These are phyloP conservation scores for Boletus subcaerulescens DNA, from an alignment of 768 basidiomycete genomes.

Conservation along the genomic window DNA sequence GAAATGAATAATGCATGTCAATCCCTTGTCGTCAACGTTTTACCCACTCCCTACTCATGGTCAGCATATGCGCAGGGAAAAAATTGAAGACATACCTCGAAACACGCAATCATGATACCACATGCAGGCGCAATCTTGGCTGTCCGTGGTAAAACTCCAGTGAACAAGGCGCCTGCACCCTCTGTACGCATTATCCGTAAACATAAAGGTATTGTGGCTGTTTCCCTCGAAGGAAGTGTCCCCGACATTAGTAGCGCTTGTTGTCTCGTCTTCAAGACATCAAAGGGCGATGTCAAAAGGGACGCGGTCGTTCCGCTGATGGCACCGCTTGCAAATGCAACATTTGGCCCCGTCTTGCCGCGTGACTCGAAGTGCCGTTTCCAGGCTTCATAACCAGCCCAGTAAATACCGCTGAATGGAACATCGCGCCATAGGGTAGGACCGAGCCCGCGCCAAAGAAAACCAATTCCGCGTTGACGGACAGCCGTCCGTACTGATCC, in stretches of 20 bases:
- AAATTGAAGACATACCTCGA: slow-evolving; percentile 55
- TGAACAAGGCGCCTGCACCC: slow-evolving; percentile 73
- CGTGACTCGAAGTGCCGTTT: slow-evolving; percentile 59
- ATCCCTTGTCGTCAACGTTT: slow-evolving; percentile 41
- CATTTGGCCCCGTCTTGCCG: slow-evolving; percentile 55
- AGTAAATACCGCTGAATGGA: slow-evolving; percentile 95
- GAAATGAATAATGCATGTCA: slow-evolving; percentile 16
- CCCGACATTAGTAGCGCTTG: slow-evolving; percentile 78
- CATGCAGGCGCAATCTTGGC: slow-evolving; percentile 98
- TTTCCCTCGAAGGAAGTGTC: slow-evolving; percentile 35
- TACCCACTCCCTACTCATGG: slow-evolving; percentile 54
- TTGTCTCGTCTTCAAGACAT: slow-evolving; percentile 92
- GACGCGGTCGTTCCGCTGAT: slow-evolving; percentile 85
- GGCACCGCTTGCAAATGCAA: slow-evolving; percentile 89
- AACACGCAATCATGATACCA: slow-evolving; percentile 97
- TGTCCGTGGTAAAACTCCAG: slow-evolving; percentile 82
- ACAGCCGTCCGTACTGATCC: slow-evolving; percentile 58
- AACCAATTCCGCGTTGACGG: slow-evolving; percentile 57
- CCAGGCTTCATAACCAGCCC: slow-evolving; percentile 89
- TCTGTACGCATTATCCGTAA: slow-evolving; percentile 73
- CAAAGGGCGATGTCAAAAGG: slow-evolving; percentile 89
- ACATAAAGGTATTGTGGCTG: slow-evolving; percentile 62
- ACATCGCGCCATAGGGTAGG: slow-evolving; percentile 96
- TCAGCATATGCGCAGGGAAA: slow-evolving; percentile 14
- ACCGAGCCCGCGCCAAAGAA: slow-evolving; percentile 88